Evolutionary conservation across 192 early-diverging fungal genomes (phyloP).

Genomic region (Entomortierella chlamydospora): DNA sequence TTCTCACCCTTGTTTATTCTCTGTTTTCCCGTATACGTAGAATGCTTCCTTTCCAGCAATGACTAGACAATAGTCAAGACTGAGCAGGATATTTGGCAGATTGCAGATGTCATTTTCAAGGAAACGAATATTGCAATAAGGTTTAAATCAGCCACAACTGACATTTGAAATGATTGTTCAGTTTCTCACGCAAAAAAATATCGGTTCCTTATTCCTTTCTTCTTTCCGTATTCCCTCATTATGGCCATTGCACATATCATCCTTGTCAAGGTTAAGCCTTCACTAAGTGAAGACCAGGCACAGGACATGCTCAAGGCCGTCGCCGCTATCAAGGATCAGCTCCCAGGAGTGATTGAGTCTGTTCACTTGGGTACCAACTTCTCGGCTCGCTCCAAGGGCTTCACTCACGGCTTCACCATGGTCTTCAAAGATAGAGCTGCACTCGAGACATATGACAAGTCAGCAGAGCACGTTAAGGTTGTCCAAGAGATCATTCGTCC

Average conservation of each 20-base stretch:
- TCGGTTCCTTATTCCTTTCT: background rate
- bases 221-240: background rate
- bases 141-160: background rate
- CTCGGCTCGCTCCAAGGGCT: constrained; percentile 33
- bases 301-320: constrained; percentile 46
- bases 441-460: constrained; percentile 41
- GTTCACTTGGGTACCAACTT: constrained; percentile 50
- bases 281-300: constrained; percentile 19
- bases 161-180: background rate
- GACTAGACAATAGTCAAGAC: too few relatives aligned
- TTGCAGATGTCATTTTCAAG: too few relatives aligned
- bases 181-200: background rate
- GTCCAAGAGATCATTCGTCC: constrained; percentile 34
- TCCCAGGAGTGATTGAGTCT: constrained; percentile 38
- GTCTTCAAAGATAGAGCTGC: constrained; percentile 45
- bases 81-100: too few relatives aligned
- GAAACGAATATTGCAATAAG: background rate
- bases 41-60: too few relatives aligned
- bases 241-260: constrained; percentile 42
- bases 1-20: too few relatives aligned
- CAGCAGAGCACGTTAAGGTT: constrained; percentile 30
- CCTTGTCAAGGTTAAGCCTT: constrained; percentile 44
- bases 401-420: constrained; percentile 51
- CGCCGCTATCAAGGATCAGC: constrained; percentile 25
- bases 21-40: too few relatives aligned